These are phyloP conservation scores for Vitellaria paradoxa DNA, from an alignment of 179 eudicot genomes.

Conservation along the genomic window DNA sequence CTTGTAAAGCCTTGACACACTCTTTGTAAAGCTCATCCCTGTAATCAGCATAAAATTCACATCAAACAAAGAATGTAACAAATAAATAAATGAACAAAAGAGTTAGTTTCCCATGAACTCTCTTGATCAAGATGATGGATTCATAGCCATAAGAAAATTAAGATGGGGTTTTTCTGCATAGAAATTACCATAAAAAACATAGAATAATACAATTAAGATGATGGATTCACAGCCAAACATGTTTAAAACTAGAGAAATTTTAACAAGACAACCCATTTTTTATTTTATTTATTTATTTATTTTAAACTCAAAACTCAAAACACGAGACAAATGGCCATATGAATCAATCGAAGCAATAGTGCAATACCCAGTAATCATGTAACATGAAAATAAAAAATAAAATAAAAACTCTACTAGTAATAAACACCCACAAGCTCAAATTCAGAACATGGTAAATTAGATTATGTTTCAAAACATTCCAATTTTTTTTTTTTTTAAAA, in stretches of 20 bases:
- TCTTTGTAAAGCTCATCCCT: slow-evolving; percentile 97
- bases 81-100: background rate
- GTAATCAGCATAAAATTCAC: slow-evolving; percentile 5
- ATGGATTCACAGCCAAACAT: background rate
- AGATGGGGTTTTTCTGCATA: too few relatives aligned
- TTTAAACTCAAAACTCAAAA: too few relatives aligned
- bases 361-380: background rate
- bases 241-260: too few relatives aligned
- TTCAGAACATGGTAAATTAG: background rate
- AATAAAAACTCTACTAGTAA: background rate
- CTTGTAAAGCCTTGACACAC: slow-evolving; percentile 74
- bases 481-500: too few relatives aligned
- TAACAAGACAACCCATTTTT: too few relatives aligned
- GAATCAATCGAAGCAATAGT: too few relatives aligned
- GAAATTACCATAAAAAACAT: too few relatives aligned
- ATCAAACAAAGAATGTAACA: too few relatives aligned
- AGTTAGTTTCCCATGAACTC: background rate
- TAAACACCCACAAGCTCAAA: background rate
- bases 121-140: background rate
- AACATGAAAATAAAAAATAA: background rate
- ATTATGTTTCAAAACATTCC: too few relatives aligned
- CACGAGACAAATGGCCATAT: too few relatives aligned
- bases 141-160: background rate
- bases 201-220: background rate
- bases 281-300: too few relatives aligned